A percentile compares a stretch with the other conserved stretches of the same genome.
Evolutionary conservation across 1,284 basidiomycete species (phyloP).

Genomic region (Austroboletus rostrupii): DNA sequence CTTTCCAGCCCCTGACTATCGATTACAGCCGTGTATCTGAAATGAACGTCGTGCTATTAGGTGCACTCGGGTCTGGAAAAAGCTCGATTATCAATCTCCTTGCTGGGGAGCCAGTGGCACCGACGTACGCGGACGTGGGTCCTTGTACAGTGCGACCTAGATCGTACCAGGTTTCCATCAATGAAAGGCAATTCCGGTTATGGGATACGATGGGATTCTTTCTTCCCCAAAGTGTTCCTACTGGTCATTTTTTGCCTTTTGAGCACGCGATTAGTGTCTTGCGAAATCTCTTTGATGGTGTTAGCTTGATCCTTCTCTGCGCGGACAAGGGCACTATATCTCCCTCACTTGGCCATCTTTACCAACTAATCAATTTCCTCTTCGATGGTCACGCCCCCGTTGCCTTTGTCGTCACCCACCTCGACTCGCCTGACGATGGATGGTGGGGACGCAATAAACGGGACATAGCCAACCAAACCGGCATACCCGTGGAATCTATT

Average conservation of each 20-base stretch:
- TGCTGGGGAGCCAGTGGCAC: neutral
- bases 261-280: conserved; percentile 7
- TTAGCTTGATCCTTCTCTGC: neutral
- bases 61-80: neutral
- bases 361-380: neutral
- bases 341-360: neutral
- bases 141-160: neutral
- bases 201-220: neutral
- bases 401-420: conserved; percentile 26
- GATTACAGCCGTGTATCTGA: neutral
- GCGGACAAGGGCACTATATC: neutral
- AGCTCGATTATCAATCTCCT: conserved; percentile 8
- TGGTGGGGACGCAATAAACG: conserved; percentile 6
- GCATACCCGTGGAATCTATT: conserved; percentile 3
- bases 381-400: conserved; percentile 20
- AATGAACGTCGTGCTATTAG: neutral
- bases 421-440: conserved; percentile 1
- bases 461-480: neutral
- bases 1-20: neutral
- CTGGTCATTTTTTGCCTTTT: conserved; percentile 1
- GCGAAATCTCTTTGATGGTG: conserved; percentile 3
- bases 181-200: neutral
- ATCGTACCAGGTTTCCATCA: neutral
- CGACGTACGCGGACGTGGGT: neutral
- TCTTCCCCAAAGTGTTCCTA: neutral